A percentile compares a stretch with the other conserved stretches of the same genome.
phyloP scores from a whole-genome alignment of 768 basidiomycete species.

The Termitomyces sp. region DNA sequence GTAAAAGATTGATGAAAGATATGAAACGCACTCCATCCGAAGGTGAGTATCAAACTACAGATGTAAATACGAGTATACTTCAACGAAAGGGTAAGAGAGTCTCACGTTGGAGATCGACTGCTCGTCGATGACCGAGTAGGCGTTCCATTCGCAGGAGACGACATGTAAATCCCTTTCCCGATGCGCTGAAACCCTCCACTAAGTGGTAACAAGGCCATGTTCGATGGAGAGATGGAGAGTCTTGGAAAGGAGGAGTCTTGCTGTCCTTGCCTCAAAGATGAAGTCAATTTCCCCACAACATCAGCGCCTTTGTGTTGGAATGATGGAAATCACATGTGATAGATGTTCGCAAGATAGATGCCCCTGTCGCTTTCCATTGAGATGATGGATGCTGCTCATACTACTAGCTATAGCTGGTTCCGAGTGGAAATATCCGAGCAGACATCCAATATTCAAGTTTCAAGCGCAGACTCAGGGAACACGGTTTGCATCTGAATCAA shows the following conservation, averaged over 20 bases:
- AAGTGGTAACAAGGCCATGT: neutral
- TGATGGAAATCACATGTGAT: too few relatives aligned
- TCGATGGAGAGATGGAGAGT: neutral
- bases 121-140: neutral
- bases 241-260: neutral
- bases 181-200: conserved; percentile 4
- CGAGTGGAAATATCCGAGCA: too few relatives aligned
- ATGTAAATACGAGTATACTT: neutral
- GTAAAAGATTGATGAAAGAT: neutral
- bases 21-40: conserved; percentile 40
- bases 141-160: neutral
- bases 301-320: too few relatives aligned
- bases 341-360: too few relatives aligned
- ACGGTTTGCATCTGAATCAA: too few relatives aligned
- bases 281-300: too few relatives aligned
- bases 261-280: neutral
- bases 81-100: neutral
- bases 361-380: too few relatives aligned
- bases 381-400: too few relatives aligned
- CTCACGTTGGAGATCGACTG: conserved; percentile 4
- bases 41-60: conserved; percentile 34
- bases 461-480: too few relatives aligned
- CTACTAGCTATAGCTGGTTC: too few relatives aligned
- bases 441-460: too few relatives aligned
- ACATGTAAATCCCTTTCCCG: conserved; percentile 6